These are phyloP conservation scores for Phtheirospermum japonicum DNA, from an alignment of 257 asterid genomes.

Conservation along the genomic window DNA sequence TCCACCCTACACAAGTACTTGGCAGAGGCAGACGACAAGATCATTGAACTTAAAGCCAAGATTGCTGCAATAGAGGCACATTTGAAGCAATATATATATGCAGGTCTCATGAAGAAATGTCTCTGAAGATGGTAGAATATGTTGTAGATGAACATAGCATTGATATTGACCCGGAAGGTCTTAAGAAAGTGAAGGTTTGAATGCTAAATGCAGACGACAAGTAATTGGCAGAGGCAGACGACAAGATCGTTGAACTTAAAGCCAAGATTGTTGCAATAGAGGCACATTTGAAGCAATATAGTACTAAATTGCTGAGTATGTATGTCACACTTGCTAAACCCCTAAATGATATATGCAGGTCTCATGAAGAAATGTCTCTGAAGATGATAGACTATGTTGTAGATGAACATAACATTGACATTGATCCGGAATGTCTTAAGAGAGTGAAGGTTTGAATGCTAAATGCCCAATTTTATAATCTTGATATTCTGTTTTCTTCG, in stretches of 20 bases:
- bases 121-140: slow-evolving; percentile 74
- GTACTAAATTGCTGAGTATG: slow-evolving; percentile 10
- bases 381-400: slow-evolving; percentile 80
- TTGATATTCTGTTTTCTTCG: slow-evolving; percentile 1
- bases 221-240: too few species aligned
- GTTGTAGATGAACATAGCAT: slow-evolving; percentile 78
- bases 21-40: too few species aligned
- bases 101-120: slow-evolving; percentile 98
- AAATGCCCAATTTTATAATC: slow-evolving; percentile 10
- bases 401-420: slow-evolving; percentile 75
- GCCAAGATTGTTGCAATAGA: too few species aligned
- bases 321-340: slow-evolving; percentile 22
- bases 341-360: slow-evolving; percentile 49
- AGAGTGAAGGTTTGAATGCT: slow-evolving; percentile 70
- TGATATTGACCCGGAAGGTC: slow-evolving; percentile 54
- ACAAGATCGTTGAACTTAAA: too few species aligned
- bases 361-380: slow-evolving; percentile 91
- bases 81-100: too few species aligned
- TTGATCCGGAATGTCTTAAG: slow-evolving; percentile 49
- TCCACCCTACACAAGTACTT: too few species aligned
- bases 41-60: too few species aligned
- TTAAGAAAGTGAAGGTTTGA: slow-evolving; percentile 75
- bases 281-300: slow-evolving; percentile 7
- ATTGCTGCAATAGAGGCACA: too few species aligned
- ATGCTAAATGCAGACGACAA: slow-evolving; percentile 22